Conservation (phyloP, 331 rosid genomes). For the Erythrophleum ivorense region DNA sequence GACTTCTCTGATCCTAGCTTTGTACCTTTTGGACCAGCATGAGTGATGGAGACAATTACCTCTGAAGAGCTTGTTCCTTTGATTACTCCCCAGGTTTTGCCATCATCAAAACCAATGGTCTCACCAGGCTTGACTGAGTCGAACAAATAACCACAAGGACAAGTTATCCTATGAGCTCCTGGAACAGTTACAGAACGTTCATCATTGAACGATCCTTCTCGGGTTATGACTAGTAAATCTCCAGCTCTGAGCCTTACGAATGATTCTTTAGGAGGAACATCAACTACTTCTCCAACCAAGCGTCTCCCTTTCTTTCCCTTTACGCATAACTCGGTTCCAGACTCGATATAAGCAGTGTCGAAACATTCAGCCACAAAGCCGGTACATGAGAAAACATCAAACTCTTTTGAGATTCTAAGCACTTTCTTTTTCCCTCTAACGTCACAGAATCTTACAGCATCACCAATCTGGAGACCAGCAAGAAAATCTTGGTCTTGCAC, state of each 20-base stretch:
- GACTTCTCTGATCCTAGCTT: slow-evolving; percentile 26
- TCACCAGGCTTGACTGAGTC: slow-evolving; percentile 27
- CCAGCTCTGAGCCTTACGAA: background rate
- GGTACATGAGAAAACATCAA: background rate
- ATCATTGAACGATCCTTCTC: background rate
- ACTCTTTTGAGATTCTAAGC: background rate
- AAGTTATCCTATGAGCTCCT: background rate
- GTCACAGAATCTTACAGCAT: background rate
- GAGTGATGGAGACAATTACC: slow-evolving; percentile 24
- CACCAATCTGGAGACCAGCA: slow-evolving; percentile 6
- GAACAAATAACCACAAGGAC: slow-evolving; percentile 7
- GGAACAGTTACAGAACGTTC: background rate
- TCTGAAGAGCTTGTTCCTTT: background rate
- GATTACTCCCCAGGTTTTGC: slow-evolving; percentile 26
- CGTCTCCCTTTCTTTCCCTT: background rate
- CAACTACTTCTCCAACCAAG: background rate
- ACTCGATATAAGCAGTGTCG: slow-evolving; percentile 18
- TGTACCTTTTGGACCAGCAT: slow-evolving; percentile 4
- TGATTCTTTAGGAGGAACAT: slow-evolving; percentile 13
- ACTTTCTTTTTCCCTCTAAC: background rate
- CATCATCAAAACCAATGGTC: slow-evolving; percentile 25
- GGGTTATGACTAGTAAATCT: slow-evolving; percentile 9
- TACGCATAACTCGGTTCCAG: background rate
- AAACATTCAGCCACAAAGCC: slow-evolving; percentile 16
- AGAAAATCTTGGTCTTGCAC: slow-evolving; percentile 11